Base-by-base conservation (phyloP, 2,329 filamentous ascomycete species). In the Grosmannia clavigera region DNA sequence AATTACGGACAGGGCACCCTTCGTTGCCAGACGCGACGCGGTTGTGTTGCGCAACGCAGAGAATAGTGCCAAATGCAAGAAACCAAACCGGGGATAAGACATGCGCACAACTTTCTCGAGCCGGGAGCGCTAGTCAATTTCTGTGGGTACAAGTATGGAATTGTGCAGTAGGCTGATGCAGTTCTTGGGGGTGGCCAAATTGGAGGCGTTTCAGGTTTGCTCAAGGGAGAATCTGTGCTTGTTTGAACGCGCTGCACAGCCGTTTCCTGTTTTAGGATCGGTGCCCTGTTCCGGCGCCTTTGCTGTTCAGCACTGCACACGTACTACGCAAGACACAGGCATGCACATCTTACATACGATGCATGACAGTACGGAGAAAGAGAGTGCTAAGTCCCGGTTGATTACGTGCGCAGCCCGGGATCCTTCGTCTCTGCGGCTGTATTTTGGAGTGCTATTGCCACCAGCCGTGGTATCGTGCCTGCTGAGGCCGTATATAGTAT, bases 121-220 rank as follows among this genome's bases (percentile, higher is more conserved):
- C 35, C 55, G 55, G 55, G 55, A 57, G 55, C 55, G 55, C 40
- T 57, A 57, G 55, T n/a, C 38, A 56, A 19, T 25, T 46, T 35
- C 33, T 43, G 54, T 46, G 54, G 54, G 54, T 5, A 46, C 43
- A 46, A n/a, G 43, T 12, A 46, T n/a, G 5, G 43, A 46, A 52
- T 19, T 29, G 27, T 19, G 50, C 50, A 52, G 50, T 43, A 55
- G 54, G 54, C 54, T 55, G 54, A 55, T 55, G 54, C 54, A 55
- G 54, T 35, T 38, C 54, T n/a, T 55, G 55, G 55, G 55, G 40
- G 38, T 16, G 9, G 52, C 19, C 27, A 57, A 57, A 57, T 57
- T 57, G 40, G 55, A 57, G 27, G 55, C 29, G 55, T 57, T 57
- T 57, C 55, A 57, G 40, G 16, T 48, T 25, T 43, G 12, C 9